phyloP scores from a whole-genome alignment of 2,329 filamentous ascomycete species.

The Leptographium lundbergii region DNA sequence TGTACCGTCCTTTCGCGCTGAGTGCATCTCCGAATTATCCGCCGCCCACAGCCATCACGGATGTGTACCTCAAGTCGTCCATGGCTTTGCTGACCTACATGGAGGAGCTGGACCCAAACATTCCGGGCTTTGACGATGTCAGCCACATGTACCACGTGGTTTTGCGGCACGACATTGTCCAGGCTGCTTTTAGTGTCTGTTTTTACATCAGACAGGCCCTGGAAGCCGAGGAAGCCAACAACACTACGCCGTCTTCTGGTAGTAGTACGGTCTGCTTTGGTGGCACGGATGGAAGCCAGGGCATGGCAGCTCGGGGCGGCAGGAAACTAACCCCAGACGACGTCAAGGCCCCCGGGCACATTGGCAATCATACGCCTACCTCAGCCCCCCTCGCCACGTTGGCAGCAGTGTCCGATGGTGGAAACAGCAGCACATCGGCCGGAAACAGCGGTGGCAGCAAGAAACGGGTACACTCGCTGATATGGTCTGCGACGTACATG shows the following conservation, averaged over 20 bases:
- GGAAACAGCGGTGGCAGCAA: background rate
- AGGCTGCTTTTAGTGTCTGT: conserved; percentile 42
- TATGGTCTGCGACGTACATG: conserved; percentile 13
- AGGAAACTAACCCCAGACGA: background rate
- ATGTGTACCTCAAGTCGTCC: conserved; percentile 39
- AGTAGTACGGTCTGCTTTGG: background rate
- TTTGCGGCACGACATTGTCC: conserved; percentile 40
- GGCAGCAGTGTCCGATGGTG: background rate
- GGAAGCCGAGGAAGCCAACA: conserved; percentile 8
- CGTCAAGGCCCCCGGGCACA: background rate
- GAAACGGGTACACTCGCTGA: background rate
- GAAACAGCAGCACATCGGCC: background rate
- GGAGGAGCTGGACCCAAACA: conserved; percentile 37
- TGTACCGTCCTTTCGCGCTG: conserved; percentile 43
- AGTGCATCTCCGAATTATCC: conserved; percentile 34
- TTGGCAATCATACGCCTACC: background rate
- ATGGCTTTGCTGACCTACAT: conserved; percentile 43
- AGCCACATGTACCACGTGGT: conserved; percentile 40
- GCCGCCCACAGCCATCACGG: conserved; percentile 30
- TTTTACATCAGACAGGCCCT: conserved; percentile 34
- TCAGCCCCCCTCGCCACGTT: too few species aligned
- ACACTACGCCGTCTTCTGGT: background rate
- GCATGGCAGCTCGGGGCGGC: background rate
- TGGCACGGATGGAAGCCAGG: background rate
- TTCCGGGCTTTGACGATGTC: conserved; percentile 32